Evolutionary conservation across 768 basidiomycete genomes (phyloP), one percentile per base, ranked within the genome.

Genomic region (Pleurotus sapidus): DNA sequence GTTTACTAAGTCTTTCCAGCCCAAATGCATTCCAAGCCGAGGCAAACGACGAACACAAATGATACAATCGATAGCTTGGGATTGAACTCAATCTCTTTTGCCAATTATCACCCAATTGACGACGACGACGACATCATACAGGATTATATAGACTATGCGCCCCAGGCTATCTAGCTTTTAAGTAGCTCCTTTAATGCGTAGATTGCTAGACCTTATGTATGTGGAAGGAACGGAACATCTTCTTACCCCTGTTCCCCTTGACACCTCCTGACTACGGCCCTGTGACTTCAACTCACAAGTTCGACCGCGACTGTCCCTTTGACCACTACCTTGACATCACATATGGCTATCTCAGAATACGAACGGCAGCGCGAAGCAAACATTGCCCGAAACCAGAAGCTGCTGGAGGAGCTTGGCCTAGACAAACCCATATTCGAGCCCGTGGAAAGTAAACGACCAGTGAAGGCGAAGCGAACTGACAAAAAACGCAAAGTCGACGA

Each of bases 381-480:
- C 58, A 75, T 77, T 27, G 64, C 68, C 40, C 71, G 77, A 69
- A 87, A 87, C 62, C 72, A 60, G 58, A 72, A 58, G 25, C 46
- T 84, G 3, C 67, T 89, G 40, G 64, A 64, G 8, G 51, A 58
- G 0, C 64, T 86, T 6, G 80, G 75, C 0, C 68, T 88, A 1
- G 75, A 78, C 49, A 75, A 73, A 54, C 81, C 82, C 20, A 53
- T 69, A 1, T 70, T 77, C 18, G 84, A 83, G 59, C 81, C 81
- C 0, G 78, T 74, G 58, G 80, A 81, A 57, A 75, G 70, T 48
- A 59, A 62, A 15, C 61, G 60, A 5, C 67, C 73, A 59, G 65
- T 65, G 37, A 64, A 70, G 14, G 12, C 24, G 23, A 17, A 51
- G 20, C 24, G 46, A 20, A 40, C 65, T 11, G 56, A 62, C 0